Evolutionary conservation across 192 early-diverging fungal genomes (phyloP), one percentile per base, ranked within the genome.

Genomic region (Helicostylum pulchrum): DNA sequence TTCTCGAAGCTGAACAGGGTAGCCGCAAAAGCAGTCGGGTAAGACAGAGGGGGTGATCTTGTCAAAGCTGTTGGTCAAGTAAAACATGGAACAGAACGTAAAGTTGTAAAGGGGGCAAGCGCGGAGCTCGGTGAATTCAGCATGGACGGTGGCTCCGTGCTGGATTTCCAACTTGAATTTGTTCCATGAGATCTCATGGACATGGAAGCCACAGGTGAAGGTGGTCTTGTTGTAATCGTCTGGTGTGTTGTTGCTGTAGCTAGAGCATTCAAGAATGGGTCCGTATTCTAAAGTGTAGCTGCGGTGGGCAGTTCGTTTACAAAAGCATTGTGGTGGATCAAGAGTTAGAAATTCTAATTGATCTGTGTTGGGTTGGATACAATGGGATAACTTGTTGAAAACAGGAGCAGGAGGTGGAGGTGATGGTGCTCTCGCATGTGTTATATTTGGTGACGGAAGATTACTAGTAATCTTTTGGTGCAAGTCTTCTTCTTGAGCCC

Each of bases 1-100:
- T 34, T 56, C 17, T 14, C 34, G 14, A 6, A 39, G n/a, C 14
- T 20, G 20, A 6, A 42, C 10, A 2, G 53, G 64, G 4, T 20
- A 46, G 26, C 54, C 54, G 12, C 64, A 65, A 36, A 65, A 65
- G n/a, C 64, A 65, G 21, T 19, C 15, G 30, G 64, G 64, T 17
- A 34, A 17, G 8, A 45, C 64, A 20, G 53, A 26, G 17, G 53
- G 42, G 10, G 43, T 8, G 2, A 53, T 7, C 19, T 56, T 56
- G 8, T 51, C 52, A 15, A 46, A 65, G 1, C 0, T 26, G 17
- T 56, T 65, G 4, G 15, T 10, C 11, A 65, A 19, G 31, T 45
- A 30, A 17, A 65, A 65, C 12, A 7, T 32, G 9, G 64, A 45
- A n/a, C 64, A 65, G 44, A 65, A 65, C 0, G 64, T 47, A n/a